These are phyloP conservation scores for Trichocomaceae sp. DNA, from an alignment of 2,329 filamentous ascomycete species.

Conservation along the genomic window DNA sequence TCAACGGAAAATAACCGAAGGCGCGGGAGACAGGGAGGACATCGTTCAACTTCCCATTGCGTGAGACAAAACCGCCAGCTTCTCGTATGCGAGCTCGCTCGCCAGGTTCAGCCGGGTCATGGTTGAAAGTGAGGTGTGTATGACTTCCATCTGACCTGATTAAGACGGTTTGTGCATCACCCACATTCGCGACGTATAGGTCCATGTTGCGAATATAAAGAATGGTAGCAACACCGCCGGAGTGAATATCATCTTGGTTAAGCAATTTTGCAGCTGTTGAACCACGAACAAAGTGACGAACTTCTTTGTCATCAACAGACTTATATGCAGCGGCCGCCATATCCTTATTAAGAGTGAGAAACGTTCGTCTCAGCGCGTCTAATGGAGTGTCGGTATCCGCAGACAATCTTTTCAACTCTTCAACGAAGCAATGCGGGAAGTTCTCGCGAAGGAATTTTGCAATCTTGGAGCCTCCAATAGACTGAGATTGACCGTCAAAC, in stretches of 20 bases:
- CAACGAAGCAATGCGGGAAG: slow-evolving; percentile 75
- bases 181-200: slow-evolving; percentile 89
- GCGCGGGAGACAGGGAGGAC: slow-evolving; percentile 83
- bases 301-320: slow-evolving; percentile 66
- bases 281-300: slow-evolving; percentile 57
- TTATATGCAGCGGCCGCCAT: slow-evolving; percentile 78
- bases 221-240: slow-evolving; percentile 86
- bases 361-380: slow-evolving; percentile 80
- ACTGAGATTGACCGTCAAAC: slow-evolving; percentile 89
- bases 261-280: slow-evolving; percentile 68
- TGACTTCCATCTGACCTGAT: slow-evolving; percentile 83
- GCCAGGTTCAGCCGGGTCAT: slow-evolving; percentile 79
- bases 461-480: slow-evolving; percentile 85
- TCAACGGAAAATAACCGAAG: slow-evolving; percentile 88
- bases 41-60: slow-evolving; percentile 90
- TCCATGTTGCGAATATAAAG: slow-evolving; percentile 85
- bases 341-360: slow-evolving; percentile 88
- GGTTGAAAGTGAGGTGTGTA: slow-evolving; percentile 78
- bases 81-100: slow-evolving; percentile 88
- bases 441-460: slow-evolving; percentile 96
- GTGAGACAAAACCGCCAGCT: slow-evolving; percentile 90
- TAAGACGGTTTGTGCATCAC: slow-evolving; percentile 90
- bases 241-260: slow-evolving; percentile 80
- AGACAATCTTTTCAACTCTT: slow-evolving; percentile 71
- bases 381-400: slow-evolving; percentile 64